Conservation (phyloP, 2,329 filamentous ascomycete species). For the Raffaelea arxii region DNA sequence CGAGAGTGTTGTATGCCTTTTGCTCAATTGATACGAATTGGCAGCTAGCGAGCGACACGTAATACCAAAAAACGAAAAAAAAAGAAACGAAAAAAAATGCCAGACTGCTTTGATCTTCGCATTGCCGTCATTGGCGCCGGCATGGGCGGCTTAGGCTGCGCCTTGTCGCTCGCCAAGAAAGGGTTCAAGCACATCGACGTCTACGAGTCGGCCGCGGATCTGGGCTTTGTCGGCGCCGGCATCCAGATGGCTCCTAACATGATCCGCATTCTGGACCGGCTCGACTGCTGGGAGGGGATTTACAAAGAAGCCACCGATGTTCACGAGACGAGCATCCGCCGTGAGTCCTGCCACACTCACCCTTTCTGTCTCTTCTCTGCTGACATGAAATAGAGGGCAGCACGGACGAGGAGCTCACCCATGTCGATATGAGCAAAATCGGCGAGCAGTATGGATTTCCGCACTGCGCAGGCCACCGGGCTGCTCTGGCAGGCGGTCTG, state of each 20-base stretch:
- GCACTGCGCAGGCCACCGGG: conserved; percentile 72
- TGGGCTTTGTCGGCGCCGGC: conserved; percentile 76
- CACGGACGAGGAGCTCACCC: conserved; percentile 57
- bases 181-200: conserved; percentile 67
- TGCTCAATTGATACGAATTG: no score
- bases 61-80: background rate
- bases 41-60: no score
- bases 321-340: conserved; percentile 61
- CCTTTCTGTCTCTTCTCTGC: background rate
- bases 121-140: conserved; percentile 34
- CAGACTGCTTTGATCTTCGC: conserved; percentile 18
- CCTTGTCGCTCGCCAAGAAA: conserved; percentile 64
- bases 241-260: conserved; percentile 81
- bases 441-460: conserved; percentile 60
- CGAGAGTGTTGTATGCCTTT: no score
- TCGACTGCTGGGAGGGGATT: conserved; percentile 66
- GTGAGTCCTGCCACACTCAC: conserved; percentile 26
- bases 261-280: conserved; percentile 60
- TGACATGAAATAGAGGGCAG: conserved; percentile 43
- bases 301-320: conserved; percentile 62
- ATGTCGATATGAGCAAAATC: conserved; percentile 61
- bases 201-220: conserved; percentile 61
- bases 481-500: conserved; percentile 58
- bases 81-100: conserved; percentile 11
- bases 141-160: conserved; percentile 68